Evolutionary conservation across 2,329 filamentous ascomycete species (phyloP), one percentile per base, ranked within the genome.

Genomic region (Fusarium sp.): DNA sequence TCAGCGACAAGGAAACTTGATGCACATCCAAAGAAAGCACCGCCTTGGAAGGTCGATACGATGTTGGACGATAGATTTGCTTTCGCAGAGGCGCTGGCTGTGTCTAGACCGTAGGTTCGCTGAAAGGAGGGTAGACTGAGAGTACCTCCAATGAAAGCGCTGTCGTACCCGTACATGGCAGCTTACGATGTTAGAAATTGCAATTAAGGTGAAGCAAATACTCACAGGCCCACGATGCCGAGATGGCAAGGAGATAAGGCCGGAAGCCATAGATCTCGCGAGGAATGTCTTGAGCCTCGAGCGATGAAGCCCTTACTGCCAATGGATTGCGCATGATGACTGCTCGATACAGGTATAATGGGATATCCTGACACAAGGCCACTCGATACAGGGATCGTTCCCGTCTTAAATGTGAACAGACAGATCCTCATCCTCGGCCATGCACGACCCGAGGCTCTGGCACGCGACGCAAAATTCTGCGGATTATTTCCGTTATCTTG

Each of bases 181-280:
- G 46, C 46, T 49, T 18, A 2, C 5, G 10, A 10, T 23, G 16
- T 49, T 3, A 33, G 29, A 7, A 14, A 6, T 18, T 21, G 2
- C 3, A 3, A 23, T 33, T 0, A 10, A 23, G n/a, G 10, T 10
- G 7, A n/a, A n/a, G 21, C 3, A 10, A 3, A 7, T 12, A 14
- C 29, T n/a, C 6, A 51, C 46, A 51, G 3, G 46, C 46, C n/a
- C 46, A 35, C 1, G 46, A 51, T 14, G 29, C 46, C 3, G 46
- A 51, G 6, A 51, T 35, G 29, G 46, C 29, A 10, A 51, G 46
- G 16, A 51, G 46, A 18, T 35, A 35, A 15, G 46, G 46, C 23
- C 46, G n/a, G 16, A 51, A 35, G 7, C 46, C 29, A 19, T 51
- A 35, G n/a, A 49, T 49, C 46, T 23, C 46, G 0, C 4, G 29